Evolutionary conservation across 768 basidiomycete genomes (phyloP), one percentile per base, ranked within the genome.

Genomic region (Mrakia gelida): DNA sequence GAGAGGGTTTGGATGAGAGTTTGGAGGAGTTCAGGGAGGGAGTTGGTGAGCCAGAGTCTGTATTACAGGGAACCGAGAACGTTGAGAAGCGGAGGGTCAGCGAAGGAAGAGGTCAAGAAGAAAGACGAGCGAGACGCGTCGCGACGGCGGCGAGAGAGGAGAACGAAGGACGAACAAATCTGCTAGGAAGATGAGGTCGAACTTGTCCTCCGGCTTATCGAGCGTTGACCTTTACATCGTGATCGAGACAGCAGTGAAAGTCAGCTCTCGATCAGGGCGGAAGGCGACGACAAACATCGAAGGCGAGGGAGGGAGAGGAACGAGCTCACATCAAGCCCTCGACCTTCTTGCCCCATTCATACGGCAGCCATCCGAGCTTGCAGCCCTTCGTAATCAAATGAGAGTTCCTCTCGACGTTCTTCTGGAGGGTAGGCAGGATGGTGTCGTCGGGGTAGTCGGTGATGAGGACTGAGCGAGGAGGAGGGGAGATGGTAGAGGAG

Each of bases 181-280:
- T 26, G 83, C 82, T 0, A 83, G 80, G 4, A 85, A 77, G 23
- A 85, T 81, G 8, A 80, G 34, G 73, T 83, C 81, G 80, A 84
- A 85, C 3, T 45, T 32, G 10, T 30, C 8, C 18, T 21, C 8
- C 1, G 63, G 63, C 0, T 34, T 21, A 5, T 75, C 75, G 23
- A 75, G 75, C 8, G 75, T 75, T 11, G 10, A 16, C 15, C 75
- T 75, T 34, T 10, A 9, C 18, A 21, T 32, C 52, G 52, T n/a
- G 45, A 15, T 13, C 45, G 2, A 52, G 9, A 26, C 2, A 15
- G 21, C 45, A 13, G 11, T 15, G 0, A 6, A 8, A 3, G 30
- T 30, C 71, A 71, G 71, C n/a, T 41, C 26, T 30, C 1, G 15
- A 16, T 2, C 15, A 13, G 7, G 13, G 62, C 4, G 62, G 32